Conservation (phyloP, 257 asterid species). For the Jacaranda copaia region DNA sequence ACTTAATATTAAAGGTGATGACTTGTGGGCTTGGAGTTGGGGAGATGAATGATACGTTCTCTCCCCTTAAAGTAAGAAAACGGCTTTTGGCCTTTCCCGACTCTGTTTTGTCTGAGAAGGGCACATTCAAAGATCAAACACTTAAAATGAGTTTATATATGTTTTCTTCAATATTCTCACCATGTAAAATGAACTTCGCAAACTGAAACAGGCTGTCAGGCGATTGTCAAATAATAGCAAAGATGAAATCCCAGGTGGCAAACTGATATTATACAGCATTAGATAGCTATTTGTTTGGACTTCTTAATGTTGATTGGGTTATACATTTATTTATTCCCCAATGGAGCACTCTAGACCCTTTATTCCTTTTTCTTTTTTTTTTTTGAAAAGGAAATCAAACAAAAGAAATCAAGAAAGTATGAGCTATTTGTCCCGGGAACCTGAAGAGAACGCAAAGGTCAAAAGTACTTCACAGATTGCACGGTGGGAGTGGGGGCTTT, state of each 20-base stretch:
- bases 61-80: not conserved
- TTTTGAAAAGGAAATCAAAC: not conserved
- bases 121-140: not conserved
- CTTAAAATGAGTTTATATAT: not conserved
- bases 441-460: slow-evolving; percentile 1
- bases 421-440: not conserved
- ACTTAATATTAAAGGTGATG: not conserved
- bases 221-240: slow-evolving; percentile 13
- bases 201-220: slow-evolving; percentile 13
- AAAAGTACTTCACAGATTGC: slow-evolving; percentile 34
- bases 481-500: not conserved
- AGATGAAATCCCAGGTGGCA: slow-evolving; percentile 12
- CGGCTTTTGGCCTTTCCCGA: not conserved
- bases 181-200: not conserved
- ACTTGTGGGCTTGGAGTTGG: not conserved
- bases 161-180: not conserved
- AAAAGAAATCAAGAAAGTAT: not conserved
- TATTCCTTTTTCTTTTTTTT: not conserved
- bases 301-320: slow-evolving; percentile 1
- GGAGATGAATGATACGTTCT: not conserved
- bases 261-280: not conserved
- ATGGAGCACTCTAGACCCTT: not conserved
- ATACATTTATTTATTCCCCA: not conserved
- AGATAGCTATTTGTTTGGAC: not conserved
- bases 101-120: not conserved